Evolutionary conservation across 129 eudicot genomes (phyloP).

Genomic region (Saussurea involucrata): DNA sequence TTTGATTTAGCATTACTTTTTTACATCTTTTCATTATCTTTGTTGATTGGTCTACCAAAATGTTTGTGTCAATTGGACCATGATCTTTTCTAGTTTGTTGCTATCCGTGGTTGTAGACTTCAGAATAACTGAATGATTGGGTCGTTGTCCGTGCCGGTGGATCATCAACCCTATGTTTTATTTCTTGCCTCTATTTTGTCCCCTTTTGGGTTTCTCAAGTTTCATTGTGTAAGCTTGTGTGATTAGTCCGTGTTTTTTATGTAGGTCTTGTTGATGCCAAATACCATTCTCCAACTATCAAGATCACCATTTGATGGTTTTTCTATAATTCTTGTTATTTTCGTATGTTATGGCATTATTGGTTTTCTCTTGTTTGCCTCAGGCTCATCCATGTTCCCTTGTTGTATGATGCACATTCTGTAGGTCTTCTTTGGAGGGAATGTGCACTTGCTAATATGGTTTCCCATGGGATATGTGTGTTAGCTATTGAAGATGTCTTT

Average conservation of each 20-base stretch:
- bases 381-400: not conserved
- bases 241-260: not conserved
- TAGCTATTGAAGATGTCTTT: not conserved
- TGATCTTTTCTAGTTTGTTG: too few species aligned
- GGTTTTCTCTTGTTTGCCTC: not conserved
- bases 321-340: not conserved
- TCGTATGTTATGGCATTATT: not conserved
- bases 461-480: not conserved
- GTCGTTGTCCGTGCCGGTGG: too few species aligned
- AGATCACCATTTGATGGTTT: not conserved
- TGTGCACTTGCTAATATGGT: not conserved
- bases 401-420: too few species aligned
- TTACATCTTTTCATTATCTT: too few species aligned
- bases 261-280: not conserved
- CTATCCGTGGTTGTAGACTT: too few species aligned
- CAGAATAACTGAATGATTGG: too few species aligned
- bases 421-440: not conserved
- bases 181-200: not conserved
- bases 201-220: too few species aligned
- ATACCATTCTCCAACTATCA: not conserved
- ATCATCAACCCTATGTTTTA: too few species aligned
- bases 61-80: too few species aligned
- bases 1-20: too few species aligned
- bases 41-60: too few species aligned
- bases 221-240: not conserved